A percentile compares a stretch with the other conserved stretches of the same genome.
Conservation (phyloP, 441 rosid species). For the Macaranga tanarius region DNA sequence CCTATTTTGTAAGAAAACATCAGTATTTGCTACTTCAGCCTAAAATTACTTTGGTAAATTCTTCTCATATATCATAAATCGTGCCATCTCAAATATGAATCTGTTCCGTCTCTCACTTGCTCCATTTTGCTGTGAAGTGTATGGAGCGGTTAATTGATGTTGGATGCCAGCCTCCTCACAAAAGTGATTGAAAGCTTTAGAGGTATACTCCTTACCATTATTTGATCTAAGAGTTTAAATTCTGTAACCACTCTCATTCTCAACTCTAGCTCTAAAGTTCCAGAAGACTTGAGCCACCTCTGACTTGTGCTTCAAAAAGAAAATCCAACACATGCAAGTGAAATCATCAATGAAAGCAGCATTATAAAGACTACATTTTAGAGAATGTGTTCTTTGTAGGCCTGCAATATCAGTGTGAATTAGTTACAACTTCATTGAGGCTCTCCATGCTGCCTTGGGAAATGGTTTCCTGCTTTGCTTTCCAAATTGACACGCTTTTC, state of each 20-base stretch:
- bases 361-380: neutral
- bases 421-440: neutral
- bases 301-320: neutral
- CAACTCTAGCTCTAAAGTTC: slow-evolving; percentile 15
- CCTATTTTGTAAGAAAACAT: neutral
- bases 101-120: slow-evolving; percentile 14
- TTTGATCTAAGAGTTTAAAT: slow-evolving; percentile 16
- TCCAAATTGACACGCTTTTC: slow-evolving; percentile 6
- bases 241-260: neutral
- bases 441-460: slow-evolving; percentile 18
- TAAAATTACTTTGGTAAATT: neutral
- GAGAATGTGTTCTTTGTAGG: neutral
- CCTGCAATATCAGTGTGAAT: neutral
- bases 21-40: neutral
- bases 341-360: neutral
- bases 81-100: slow-evolving; percentile 15
- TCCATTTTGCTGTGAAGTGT: slow-evolving; percentile 8
- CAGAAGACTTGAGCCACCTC: neutral
- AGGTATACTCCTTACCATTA: slow-evolving; percentile 21
- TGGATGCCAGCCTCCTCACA: slow-evolving; percentile 18
- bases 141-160: slow-evolving; percentile 3
- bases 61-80: neutral
- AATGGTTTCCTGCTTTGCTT: slow-evolving; percentile 3
- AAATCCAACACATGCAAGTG: too few species aligned
- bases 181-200: neutral